Percentiles rank a stretch among this genome's conserved stretches.
These are phyloP conservation scores for Populus trichocarpa DNA, from an alignment of 441 rosid species.

Conservation along the genomic window DNA sequence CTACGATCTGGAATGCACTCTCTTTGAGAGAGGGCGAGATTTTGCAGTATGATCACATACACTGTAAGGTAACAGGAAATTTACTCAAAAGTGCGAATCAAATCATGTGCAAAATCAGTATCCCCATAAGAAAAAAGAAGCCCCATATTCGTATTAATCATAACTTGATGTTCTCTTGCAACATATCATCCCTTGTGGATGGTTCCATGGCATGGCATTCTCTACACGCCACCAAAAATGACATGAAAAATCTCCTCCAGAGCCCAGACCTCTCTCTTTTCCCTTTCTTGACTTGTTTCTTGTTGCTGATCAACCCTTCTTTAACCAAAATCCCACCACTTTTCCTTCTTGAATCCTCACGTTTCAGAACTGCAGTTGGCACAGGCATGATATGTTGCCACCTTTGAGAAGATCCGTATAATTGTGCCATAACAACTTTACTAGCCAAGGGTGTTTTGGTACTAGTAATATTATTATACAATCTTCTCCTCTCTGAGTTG, in stretches of 20 bases:
- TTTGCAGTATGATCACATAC: background rate
- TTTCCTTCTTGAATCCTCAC: conserved; percentile 46
- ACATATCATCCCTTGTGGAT: conserved; percentile 26
- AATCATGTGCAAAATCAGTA: conserved; percentile 1
- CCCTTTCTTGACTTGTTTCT: conserved; percentile 12
- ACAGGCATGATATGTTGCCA: conserved; percentile 71
- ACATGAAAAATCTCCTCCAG: conserved; percentile 48
- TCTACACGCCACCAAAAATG: conserved; percentile 55
- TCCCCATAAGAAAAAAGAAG: background rate
- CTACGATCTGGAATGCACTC: background rate
- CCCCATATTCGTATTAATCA: background rate
- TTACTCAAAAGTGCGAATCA: background rate
- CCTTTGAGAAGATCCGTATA: conserved; percentile 58
- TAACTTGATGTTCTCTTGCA: conserved; percentile 3
- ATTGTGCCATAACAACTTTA: conserved; percentile 47
- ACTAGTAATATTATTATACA: conserved; percentile 13
- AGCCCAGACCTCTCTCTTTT: conserved; percentile 27
- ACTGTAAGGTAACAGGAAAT: background rate
- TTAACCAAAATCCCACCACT: conserved; percentile 19
- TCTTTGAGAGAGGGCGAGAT: background rate
- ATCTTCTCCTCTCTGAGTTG: conserved; percentile 31
- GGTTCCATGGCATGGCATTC: conserved; percentile 89
- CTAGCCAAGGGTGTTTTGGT: conserved; percentile 31
- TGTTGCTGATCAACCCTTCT: conserved; percentile 1
- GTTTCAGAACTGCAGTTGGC: conserved; percentile 32